Evolutionary conservation across 352 stramenopile genomes (phyloP), one percentile per base, ranked within the genome.

Genomic region (Phytophthora nicotianae): DNA sequence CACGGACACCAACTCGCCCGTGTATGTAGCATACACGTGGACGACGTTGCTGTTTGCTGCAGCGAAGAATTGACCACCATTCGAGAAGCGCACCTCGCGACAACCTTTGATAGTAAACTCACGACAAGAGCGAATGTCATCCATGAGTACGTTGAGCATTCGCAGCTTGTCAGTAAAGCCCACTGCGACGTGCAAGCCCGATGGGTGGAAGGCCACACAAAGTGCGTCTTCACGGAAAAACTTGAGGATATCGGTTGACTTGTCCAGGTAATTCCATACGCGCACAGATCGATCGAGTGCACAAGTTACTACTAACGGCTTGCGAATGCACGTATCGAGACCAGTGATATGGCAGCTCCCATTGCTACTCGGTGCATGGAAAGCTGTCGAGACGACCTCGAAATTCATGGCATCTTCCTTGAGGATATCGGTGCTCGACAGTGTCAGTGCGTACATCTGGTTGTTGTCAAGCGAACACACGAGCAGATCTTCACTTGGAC

Each of bases 321-420:
- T 98, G 23, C 94, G 86, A 26, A 97, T 77, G 59, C 91, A 98
- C 4, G 92, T 90, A 67, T 98, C 95, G 9, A 98, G 77, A n/a
- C 86, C 93, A 1, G 90, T 97, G 60, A 98, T 96, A 35, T 93
- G 81, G 10, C 73, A 72, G 27, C 55, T 76, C 8, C 84, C 83
- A 16, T 72, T 65, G 14, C 66, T 74, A 23, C 88, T 89, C 1
- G 90, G 86, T 0, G 72, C 72, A 58, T 98, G 93, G 40, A 98
- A 97, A 1, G 86, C 81, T 5, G 91, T 96, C 10, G 87, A 90
- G 7, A 98, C 70, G 2, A 96, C 69, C 43, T 97, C 90, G 68
- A 98, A 98, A 69, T 95, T 97, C 84, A 96, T 97, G n/a, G 86
- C 86, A 43, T 97, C 93, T 58, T 96, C 90, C 42, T 98, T 98